Percentiles rank a stretch among this genome's conserved stretches.
These are phyloP conservation scores for Syncephalastrum contaminatum DNA, from an alignment of 371 early-diverging fungal genomes.

Conservation along the genomic window DNA sequence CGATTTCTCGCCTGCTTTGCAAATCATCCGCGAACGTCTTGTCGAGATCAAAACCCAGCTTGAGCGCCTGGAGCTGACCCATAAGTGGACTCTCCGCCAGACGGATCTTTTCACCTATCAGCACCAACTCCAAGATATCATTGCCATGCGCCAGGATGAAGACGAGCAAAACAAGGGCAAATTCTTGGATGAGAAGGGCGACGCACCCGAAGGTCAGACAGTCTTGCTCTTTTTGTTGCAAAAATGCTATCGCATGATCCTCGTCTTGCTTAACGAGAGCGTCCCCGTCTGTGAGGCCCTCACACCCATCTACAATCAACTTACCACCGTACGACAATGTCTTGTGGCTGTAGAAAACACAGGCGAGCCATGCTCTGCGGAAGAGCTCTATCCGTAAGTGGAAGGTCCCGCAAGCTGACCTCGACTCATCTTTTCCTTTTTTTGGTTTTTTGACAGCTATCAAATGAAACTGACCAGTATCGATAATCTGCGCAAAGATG, in stretches of 20 bases:
- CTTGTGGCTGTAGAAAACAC: conserved; percentile 74
- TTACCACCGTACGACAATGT: conserved; percentile 81
- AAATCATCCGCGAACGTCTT: conserved; percentile 70
- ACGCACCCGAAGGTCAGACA: conserved; percentile 69
- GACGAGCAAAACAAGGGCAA: conserved; percentile 42
- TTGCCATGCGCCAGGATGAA: conserved; percentile 46
- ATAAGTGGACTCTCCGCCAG: conserved; percentile 84
- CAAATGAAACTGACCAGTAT: conserved; percentile 84
- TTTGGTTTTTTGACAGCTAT: conserved; percentile 35
- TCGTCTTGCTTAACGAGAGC: conserved; percentile 73
- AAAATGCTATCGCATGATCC: conserved; percentile 84
- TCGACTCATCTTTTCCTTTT: too few relatives aligned
- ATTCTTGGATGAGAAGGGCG: conserved; percentile 64
- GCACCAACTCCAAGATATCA: conserved; percentile 74
- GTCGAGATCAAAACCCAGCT: conserved; percentile 70
- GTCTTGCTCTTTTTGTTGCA: conserved; percentile 77
- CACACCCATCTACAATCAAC: conserved; percentile 81
- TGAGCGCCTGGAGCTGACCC: conserved; percentile 70
- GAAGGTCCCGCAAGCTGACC: background rate
- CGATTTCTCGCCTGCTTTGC: conserved; percentile 57
- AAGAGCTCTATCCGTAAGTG: conserved; percentile 46
- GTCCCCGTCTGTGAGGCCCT: conserved; percentile 82
- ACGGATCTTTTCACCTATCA: conserved; percentile 83
- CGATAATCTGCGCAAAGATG: conserved; percentile 77
- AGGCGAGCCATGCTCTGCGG: conserved; percentile 70